A percentile compares a stretch with the other conserved stretches of the same genome.
Evolutionary conservation across 2,329 filamentous ascomycete species (phyloP).

Genomic region (Hymenoscyphus fructigenus): DNA sequence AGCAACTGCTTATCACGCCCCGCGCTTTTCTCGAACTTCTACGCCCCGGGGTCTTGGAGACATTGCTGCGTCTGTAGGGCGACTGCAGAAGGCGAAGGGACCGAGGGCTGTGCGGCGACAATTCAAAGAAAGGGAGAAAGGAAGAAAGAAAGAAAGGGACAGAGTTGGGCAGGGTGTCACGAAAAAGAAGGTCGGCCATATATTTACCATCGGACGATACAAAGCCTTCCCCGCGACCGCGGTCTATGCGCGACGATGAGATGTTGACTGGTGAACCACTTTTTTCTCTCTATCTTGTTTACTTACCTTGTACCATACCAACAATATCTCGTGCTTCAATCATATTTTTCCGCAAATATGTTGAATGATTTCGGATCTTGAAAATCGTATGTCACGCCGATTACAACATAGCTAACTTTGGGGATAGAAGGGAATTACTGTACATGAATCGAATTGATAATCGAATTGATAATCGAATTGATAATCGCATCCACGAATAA

Average conservation of each 20-base stretch:
- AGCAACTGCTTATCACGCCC: conserved; percentile 4
- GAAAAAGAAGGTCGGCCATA: not conserved
- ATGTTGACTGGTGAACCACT: conserved; percentile 11
- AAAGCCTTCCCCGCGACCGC: conserved; percentile 1
- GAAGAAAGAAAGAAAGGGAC: not conserved
- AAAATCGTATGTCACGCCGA: not conserved
- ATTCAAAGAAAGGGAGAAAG: not conserved
- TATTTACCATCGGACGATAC: not conserved
- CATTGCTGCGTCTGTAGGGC: not conserved
- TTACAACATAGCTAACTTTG: conserved; percentile 1
- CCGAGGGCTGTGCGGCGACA: not conserved
- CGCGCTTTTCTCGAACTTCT: not conserved
- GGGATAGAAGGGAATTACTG: not conserved
- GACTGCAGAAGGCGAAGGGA: not conserved
- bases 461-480: not conserved
- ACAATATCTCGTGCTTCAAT: not conserved
- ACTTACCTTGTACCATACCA: not conserved
- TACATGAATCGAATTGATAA: not conserved
- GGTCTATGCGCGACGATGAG: not conserved
- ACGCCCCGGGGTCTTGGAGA: not conserved
- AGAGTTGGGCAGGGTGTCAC: not conserved
- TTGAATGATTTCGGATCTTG: too few relatives aligned
- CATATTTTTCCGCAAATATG: too few relatives aligned
- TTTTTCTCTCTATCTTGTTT: not conserved
- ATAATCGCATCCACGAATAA: conserved; percentile 33